Conservation (phyloP, 2,329 filamentous ascomycete genomes). For the Zelopaecilomyces penicillatus region DNA sequence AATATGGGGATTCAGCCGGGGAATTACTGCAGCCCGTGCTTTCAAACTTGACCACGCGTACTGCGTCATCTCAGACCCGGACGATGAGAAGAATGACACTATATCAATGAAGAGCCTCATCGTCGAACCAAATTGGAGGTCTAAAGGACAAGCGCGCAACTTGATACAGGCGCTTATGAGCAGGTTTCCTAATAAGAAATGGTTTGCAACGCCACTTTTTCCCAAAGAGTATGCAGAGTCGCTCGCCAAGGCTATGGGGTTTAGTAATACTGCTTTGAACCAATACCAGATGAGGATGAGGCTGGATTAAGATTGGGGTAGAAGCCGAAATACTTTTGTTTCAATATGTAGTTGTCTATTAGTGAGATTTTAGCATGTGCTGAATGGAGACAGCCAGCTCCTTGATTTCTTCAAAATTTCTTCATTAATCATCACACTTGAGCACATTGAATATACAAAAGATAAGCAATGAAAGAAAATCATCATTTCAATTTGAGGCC, state of each 20-base stretch:
- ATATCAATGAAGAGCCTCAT: conserved; percentile 9
- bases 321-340: too few species aligned
- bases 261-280: not conserved
- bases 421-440: not conserved
- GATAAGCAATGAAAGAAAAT: too few species aligned
- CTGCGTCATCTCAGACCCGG: conserved; percentile 13
- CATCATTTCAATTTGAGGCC: too few species aligned
- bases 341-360: too few species aligned
- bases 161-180: conserved; percentile 13
- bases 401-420: too few species aligned
- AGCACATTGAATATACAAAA: too few species aligned
- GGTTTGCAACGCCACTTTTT: conserved; percentile 4
- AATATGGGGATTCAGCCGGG: conserved; percentile 4
- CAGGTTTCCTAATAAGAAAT: conserved; percentile 11
- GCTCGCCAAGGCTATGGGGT: conserved; percentile 8
- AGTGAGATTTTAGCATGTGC: too few species aligned
- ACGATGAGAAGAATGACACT: conserved; percentile 8
- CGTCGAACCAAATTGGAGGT: conserved; percentile 12
- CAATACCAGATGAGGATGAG: conserved; percentile 10
- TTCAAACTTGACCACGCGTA: conserved; percentile 13
- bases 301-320: not conserved
- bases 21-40: conserved; percentile 1
- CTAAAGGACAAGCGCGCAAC: conserved; percentile 11
- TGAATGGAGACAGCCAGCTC: too few species aligned
- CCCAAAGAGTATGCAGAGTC: conserved; percentile 10